phyloP scores from a whole-genome alignment of 1,284 basidiomycete species.

The Volvariella surrecta region DNA sequence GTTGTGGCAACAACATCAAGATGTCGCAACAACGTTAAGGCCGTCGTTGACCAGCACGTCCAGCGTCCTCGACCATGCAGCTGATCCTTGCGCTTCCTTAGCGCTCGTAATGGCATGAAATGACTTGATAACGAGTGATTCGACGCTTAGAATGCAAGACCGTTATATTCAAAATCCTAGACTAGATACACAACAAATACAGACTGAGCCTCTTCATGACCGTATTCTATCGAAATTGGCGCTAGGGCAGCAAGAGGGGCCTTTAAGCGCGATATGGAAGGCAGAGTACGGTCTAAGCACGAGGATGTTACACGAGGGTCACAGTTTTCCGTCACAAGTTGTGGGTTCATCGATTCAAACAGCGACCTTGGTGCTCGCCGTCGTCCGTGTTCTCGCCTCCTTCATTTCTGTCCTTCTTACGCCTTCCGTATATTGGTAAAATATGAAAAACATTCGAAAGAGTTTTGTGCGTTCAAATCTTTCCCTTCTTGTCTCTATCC shows the following conservation, averaged over 20 bases:
- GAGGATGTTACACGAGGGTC: conserved; percentile 12
- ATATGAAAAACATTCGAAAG: conserved; percentile 91
- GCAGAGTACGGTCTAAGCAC: too few species aligned
- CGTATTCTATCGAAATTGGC: too few species aligned
- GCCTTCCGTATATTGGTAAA: neutral
- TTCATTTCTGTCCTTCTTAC: neutral
- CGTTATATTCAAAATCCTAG: neutral
- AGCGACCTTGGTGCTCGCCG: conserved; percentile 10
- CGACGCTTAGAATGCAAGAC: too few species aligned
- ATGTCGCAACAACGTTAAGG: too few species aligned
- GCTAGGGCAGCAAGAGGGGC: too few species aligned
- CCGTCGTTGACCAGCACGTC: too few species aligned
- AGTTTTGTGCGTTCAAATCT: conserved; percentile 50
- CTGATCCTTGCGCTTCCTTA: too few species aligned
- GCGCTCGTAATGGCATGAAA: too few species aligned
- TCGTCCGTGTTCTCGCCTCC: neutral
- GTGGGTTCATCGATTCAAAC: conserved; percentile 28
- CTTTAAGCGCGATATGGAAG: too few species aligned
- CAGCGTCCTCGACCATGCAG: too few species aligned
- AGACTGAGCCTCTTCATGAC: too few species aligned
- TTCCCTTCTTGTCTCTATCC: conserved; percentile 11
- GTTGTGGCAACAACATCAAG: conserved; percentile 3
- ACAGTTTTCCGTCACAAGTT: conserved; percentile 8
- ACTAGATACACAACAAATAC: neutral
- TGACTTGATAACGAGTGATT: too few species aligned